Conservation (phyloP, 306 rosid species). For the Prunus armeniaca region DNA sequence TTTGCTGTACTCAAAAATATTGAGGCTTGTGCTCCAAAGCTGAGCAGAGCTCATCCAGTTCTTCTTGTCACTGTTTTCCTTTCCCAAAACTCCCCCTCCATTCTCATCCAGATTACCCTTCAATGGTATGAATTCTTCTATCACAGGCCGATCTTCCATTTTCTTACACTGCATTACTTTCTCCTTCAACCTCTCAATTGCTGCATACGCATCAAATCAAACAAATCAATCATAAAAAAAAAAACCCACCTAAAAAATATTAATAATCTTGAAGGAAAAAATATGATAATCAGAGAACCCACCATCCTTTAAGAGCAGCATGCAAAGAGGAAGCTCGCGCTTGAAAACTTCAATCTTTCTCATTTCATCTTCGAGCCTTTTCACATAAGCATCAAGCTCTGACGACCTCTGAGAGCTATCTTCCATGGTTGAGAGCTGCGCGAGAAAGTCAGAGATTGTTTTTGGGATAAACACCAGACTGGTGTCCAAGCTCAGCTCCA, state of each 20-base stretch:
- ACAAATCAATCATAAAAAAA: background rate
- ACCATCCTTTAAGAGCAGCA: conserved; percentile 71
- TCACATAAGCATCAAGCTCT: conserved; percentile 44
- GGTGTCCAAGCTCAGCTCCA: conserved; percentile 64
- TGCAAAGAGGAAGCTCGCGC: conserved; percentile 83
- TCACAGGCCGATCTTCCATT: conserved; percentile 35
- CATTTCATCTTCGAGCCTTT: conserved; percentile 66
- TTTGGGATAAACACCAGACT: conserved; percentile 46
- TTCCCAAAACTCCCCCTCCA: conserved; percentile 16
- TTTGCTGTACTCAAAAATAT: conserved; percentile 19
- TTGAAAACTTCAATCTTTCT: conserved; percentile 70
- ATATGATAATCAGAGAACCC: background rate
- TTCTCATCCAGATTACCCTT: conserved; percentile 31
- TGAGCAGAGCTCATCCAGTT: conserved; percentile 64
- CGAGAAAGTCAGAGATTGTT: conserved; percentile 50
- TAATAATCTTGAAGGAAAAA: background rate
- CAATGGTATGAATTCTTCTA: conserved; percentile 36
- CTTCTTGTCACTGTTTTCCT: conserved; percentile 41
- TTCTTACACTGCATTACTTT: conserved; percentile 30
- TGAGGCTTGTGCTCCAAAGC: conserved; percentile 52
- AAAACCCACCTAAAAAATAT: background rate
- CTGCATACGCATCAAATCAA: conserved; percentile 32
- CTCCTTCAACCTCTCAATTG: conserved; percentile 58
- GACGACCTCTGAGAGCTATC: conserved; percentile 34
- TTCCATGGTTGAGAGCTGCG: conserved; percentile 30